Base-by-base conservation (phyloP, 2,329 filamentous ascomycete species). In the Trichoderma breve region DNA sequence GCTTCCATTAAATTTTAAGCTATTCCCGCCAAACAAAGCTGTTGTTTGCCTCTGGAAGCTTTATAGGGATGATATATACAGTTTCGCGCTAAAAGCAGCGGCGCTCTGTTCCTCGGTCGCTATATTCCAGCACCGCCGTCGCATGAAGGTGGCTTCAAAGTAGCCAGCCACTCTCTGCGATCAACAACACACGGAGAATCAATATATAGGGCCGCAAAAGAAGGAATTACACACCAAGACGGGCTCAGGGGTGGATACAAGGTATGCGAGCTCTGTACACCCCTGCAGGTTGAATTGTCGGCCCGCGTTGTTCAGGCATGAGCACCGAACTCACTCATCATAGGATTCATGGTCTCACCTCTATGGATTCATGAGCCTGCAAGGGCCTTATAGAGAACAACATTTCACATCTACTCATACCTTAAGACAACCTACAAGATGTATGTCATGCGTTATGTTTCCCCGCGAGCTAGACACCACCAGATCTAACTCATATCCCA, bases 311-410 rank as follows among this genome's bases (percentile, higher is more conserved):
- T 26, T 55, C 62, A 39, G 39, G 53, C 21, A 18, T 34, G 47
- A 43, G 61, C 28, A 18, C 34, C 39, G 8, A 30, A 65, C 67
- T 72, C 68, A 60, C 53, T 68, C 58, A 36, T 30, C 34, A 26
- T 39, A 68, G 58, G 60, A 47, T 73, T 71, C 34, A 73, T 73
- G 72, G 69, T 73, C 69, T 71, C 63, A 24, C 62, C 73, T 72
- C 64, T 39, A 70, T 47, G 55, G 58, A 68, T 67, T 26, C 67
- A 73, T 74, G 71, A 74, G 74, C 73, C 72, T 73, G 55, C 14
- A 71, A 51, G 64, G 57, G 70, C 71, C 65, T 24, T 34, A 39
- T 72, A 53, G 39, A 60, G 62, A 21, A 30, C 26, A 32, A 15
- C 32, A 28, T 30, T 24, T 30, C 26, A 18, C 32, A 71, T 28